These are phyloP conservation scores for Cylindrodendrum hubeiense DNA, from an alignment of 2,329 filamentous ascomycete genomes.

Conservation along the genomic window DNA sequence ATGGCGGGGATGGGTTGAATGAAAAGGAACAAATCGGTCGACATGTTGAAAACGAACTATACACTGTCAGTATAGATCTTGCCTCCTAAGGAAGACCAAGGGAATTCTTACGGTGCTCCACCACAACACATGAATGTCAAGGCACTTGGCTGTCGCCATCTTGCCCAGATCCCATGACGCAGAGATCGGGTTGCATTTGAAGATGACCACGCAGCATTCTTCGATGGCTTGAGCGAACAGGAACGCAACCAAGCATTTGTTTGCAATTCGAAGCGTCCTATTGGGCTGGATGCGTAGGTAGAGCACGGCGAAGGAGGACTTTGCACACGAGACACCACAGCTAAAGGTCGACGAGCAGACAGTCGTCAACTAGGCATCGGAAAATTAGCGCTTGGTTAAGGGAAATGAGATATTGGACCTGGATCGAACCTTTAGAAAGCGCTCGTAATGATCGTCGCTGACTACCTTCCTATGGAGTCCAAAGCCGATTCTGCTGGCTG, in stretches of 20 bases:
- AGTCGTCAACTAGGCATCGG: constrained; percentile 29
- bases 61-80: background rate
- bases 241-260: constrained; percentile 45
- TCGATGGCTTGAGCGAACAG: constrained; percentile 46
- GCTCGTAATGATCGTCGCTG: constrained; percentile 16
- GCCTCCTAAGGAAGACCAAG: background rate
- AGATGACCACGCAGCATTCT: constrained; percentile 45
- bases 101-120: constrained; percentile 46
- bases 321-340: constrained; percentile 44
- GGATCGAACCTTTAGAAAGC: constrained; percentile 23
- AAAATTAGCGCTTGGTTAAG: background rate
- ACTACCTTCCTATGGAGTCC: constrained; percentile 15
- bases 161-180: constrained; percentile 43
- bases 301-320: constrained; percentile 49
- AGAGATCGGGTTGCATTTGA: constrained; percentile 43
- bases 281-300: constrained; percentile 48
- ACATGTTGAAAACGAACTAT: constrained; percentile 50
- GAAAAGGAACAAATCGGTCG: constrained; percentile 52
- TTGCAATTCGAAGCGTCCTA: constrained; percentile 40
- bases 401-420: too few relatives aligned
- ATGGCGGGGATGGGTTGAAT: constrained; percentile 54
- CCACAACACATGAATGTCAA: constrained; percentile 47
- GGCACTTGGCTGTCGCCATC: constrained; percentile 36
- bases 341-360: constrained; percentile 46
- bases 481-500: constrained; percentile 26